A percentile compares a stretch with the other conserved stretches of the same genome.
phyloP scores from a whole-genome alignment of 352 stramenopile genomes.

The Phytophthora ohioensis region DNA sequence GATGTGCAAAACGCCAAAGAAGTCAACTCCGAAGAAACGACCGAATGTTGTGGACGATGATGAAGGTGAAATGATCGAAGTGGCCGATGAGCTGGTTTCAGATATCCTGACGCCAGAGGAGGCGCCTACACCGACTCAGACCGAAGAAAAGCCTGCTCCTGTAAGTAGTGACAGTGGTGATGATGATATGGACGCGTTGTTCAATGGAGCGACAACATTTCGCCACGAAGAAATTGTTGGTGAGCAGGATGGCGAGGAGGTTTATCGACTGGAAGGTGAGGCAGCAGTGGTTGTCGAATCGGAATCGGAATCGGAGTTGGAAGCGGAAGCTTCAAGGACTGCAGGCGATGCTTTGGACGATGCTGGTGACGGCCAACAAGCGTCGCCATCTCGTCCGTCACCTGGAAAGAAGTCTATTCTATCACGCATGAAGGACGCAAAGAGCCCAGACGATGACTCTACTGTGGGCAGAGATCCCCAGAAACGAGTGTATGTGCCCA shows the following conservation, averaged over 20 bases:
- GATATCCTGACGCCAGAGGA: slow-evolving; percentile 42
- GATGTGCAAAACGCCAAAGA: slow-evolving; percentile 38
- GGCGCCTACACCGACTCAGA: slow-evolving; percentile 1
- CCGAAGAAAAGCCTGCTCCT: slow-evolving; percentile 18
- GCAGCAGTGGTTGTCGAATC: slow-evolving; percentile 18
- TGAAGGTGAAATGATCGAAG: slow-evolving; percentile 50
- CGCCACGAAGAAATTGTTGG: slow-evolving; percentile 45
- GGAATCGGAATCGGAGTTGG: slow-evolving; percentile 7
- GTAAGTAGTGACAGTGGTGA: slow-evolving; percentile 39
- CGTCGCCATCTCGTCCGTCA: slow-evolving; percentile 6
- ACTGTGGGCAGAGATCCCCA: slow-evolving; percentile 3
- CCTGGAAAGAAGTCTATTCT: slow-evolving; percentile 23
- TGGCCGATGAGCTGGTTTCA: slow-evolving; percentile 47
- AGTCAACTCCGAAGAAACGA: slow-evolving; percentile 47
- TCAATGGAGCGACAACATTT: slow-evolving; percentile 42
- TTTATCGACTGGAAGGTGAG: slow-evolving; percentile 18
- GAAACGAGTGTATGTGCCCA: slow-evolving; percentile 36
- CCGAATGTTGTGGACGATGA: slow-evolving; percentile 43
- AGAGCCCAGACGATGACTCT: slow-evolving; percentile 1
- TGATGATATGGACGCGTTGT: slow-evolving; percentile 35
- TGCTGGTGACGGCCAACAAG: background rate
- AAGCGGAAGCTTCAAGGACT: slow-evolving; percentile 12
- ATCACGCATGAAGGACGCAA: slow-evolving; percentile 28
- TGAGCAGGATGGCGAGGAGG: slow-evolving; percentile 34
- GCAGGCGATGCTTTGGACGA: background rate